Base-by-base conservation (phyloP, 2,329 filamentous ascomycete species). In the Herpotrichia juniperi region DNA sequence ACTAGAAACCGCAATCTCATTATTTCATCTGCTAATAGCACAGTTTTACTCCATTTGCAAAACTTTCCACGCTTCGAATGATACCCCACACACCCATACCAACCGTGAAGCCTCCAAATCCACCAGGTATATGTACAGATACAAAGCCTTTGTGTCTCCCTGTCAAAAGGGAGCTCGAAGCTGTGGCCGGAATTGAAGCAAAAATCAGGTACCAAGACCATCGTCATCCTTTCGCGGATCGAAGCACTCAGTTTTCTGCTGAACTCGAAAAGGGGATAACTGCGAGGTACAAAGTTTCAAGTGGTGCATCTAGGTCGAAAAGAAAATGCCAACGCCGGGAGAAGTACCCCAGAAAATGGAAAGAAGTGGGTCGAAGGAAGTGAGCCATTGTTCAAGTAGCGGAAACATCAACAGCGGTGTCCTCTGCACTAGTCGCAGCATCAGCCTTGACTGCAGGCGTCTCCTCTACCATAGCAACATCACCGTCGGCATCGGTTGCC, bases 401-500 rank as follows among this genome's bases (percentile, higher is more conserved):
- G 22, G 34, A 44, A 24, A 55, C 50, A 40, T 60, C 56, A 9
- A 52, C 42, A 44, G 48, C 42, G 37, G 43, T 35, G 2, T 53
- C 42, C 39, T 58, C 56, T n/a, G 53, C 50, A 37, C 31, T 55
- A 9, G 57, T 24, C 4, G 50, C 56, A 24, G 46, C 51, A 5
- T 63, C 57, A 17, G 54, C 54, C 51, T 66, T 58, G 19, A 50
- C 50, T 14, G 56, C 59, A 42, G 63, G 51, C 19, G 19, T 22
- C 40, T 10, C 16, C 25, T 72, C 70, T 25, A 69, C 69, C 37
- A 46, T 32, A 26, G 42, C 11, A 32, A 30, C 28, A 21, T 32
- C 42, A 30, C 28, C 42, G 28, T 46, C 46, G 17, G 57, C 53
- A 3, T 63, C 59, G 7, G 43, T 17, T 11, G 46, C 35, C 30